Evolutionary conservation across 345 rosid genomes (phyloP).

Genomic region (Cardamine occulta): DNA sequence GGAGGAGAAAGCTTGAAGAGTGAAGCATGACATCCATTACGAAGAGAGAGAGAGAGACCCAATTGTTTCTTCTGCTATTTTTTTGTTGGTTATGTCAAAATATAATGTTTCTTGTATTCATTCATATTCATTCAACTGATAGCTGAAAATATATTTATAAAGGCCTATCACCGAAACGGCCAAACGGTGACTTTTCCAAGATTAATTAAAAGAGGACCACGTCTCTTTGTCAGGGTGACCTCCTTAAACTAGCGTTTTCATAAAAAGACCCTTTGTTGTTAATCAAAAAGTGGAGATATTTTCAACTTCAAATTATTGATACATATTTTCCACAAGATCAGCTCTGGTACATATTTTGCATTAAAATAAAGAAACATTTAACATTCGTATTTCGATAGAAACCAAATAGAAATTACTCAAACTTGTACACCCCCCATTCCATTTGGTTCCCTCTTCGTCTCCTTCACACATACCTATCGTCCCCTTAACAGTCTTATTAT

Average conservation of each 20-base stretch:
- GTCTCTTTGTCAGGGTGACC: slow-evolving; percentile 4
- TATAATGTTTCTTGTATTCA: neutral
- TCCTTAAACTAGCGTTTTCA: neutral
- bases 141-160: neutral
- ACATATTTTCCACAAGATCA: neutral
- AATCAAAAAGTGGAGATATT: neutral
- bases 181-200: slow-evolving; percentile 31
- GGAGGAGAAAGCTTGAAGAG: slow-evolving; percentile 78
- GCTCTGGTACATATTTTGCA: neutral
- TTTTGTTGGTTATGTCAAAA: neutral
- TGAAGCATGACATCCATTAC: slow-evolving; percentile 72
- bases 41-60: neutral
- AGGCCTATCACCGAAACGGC: neutral
- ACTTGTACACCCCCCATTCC: neutral
- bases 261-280: neutral
- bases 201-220: slow-evolving; percentile 2
- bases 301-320: no score
- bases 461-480: neutral
- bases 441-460: neutral
- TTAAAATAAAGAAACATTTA: no score
- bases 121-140: neutral
- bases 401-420: neutral
- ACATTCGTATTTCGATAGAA: neutral
- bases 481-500: neutral
- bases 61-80: no score